Percentiles rank a stretch among this genome's conserved stretches.
Conservation (phyloP, 1,139 yeast species). For the Zygosaccharomyces pseudobailii region DNA sequence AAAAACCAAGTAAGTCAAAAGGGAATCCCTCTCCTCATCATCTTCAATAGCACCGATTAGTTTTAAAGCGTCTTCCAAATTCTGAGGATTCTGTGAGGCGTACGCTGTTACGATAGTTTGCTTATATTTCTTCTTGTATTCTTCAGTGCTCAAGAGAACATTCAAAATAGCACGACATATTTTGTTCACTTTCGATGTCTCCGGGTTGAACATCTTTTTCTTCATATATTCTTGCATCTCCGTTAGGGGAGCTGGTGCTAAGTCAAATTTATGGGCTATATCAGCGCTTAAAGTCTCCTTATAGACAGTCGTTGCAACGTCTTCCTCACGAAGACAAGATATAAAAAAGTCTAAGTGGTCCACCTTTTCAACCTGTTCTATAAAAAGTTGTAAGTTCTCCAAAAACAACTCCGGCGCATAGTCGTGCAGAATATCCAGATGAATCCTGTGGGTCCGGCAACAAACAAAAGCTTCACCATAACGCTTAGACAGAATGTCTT, state of each 20-base stretch:
- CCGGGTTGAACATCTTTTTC: conserved; percentile 37
- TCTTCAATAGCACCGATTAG: conserved; percentile 51
- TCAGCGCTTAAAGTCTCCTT: conserved; percentile 54
- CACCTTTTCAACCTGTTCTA: conserved; percentile 63
- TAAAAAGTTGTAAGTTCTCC: conserved; percentile 59
- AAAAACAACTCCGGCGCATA: conserved; percentile 69
- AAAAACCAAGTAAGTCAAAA: conserved; percentile 81
- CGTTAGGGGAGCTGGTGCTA: conserved; percentile 34
- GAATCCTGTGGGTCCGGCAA: conserved; percentile 89
- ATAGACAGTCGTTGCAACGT: conserved; percentile 79
- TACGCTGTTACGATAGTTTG: conserved; percentile 86
- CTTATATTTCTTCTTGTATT: conserved; percentile 53
- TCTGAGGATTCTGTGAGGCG: conserved; percentile 89
- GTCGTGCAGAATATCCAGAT: conserved; percentile 84
- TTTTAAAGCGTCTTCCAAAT: conserved; percentile 65
- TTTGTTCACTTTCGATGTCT: conserved; percentile 62
- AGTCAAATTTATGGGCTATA: conserved; percentile 30
- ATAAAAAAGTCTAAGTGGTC: conserved; percentile 84
- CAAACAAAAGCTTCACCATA: conserved; percentile 71
- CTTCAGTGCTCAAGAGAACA: conserved; percentile 47
- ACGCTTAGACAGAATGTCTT: conserved; percentile 51
- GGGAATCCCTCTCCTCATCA: conserved; percentile 51
- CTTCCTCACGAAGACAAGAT: conserved; percentile 81
- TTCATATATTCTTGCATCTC: conserved; percentile 36
- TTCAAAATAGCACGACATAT: conserved; percentile 69